Conservation (phyloP, 768 basidiomycete species). For the Pulveroboletus ravenelii region DNA sequence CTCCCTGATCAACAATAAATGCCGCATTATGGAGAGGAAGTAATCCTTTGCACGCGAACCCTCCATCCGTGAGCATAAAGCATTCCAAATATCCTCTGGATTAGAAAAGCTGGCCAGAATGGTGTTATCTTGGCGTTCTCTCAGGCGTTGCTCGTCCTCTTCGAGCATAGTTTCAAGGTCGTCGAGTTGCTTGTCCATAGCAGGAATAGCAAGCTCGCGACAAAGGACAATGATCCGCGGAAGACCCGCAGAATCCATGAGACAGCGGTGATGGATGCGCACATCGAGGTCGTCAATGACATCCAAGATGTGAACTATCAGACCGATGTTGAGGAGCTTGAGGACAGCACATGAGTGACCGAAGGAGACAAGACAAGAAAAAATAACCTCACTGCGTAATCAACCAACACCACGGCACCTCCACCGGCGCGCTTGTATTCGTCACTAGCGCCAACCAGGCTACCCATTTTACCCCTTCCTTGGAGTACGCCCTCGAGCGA, state of each 20-base stretch:
- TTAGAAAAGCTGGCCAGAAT: slow-evolving; percentile 73
- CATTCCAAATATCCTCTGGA: slow-evolving; percentile 83
- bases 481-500: slow-evolving; percentile 69
- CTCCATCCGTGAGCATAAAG: slow-evolving; percentile 70
- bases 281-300: slow-evolving; percentile 74
- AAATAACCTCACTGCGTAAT: slow-evolving; percentile 69
- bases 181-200: slow-evolving; percentile 63
- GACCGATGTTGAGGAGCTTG: slow-evolving; percentile 53
- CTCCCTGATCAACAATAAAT: slow-evolving; percentile 84
- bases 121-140: slow-evolving; percentile 70
- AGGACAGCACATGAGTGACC: slow-evolving; percentile 10
- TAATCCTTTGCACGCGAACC: slow-evolving; percentile 77
- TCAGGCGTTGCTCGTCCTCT: slow-evolving; percentile 69
- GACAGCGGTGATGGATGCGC: slow-evolving; percentile 78
- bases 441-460: slow-evolving; percentile 90
- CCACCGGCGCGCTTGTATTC: slow-evolving; percentile 71
- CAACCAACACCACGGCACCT: slow-evolving; percentile 64
- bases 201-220: slow-evolving; percentile 55
- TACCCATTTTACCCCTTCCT: slow-evolving; percentile 93
- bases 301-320: slow-evolving; percentile 65
- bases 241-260: slow-evolving; percentile 88
- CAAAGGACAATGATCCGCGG: slow-evolving; percentile 67
- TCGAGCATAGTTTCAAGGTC: slow-evolving; percentile 58
- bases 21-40: slow-evolving; percentile 92
- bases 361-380: not conserved